Percentiles rank a stretch among this genome's conserved stretches.
Evolutionary conservation across 2,329 filamentous ascomycete species (phyloP).

Genomic region (Westerdykella aurantiaca): DNA sequence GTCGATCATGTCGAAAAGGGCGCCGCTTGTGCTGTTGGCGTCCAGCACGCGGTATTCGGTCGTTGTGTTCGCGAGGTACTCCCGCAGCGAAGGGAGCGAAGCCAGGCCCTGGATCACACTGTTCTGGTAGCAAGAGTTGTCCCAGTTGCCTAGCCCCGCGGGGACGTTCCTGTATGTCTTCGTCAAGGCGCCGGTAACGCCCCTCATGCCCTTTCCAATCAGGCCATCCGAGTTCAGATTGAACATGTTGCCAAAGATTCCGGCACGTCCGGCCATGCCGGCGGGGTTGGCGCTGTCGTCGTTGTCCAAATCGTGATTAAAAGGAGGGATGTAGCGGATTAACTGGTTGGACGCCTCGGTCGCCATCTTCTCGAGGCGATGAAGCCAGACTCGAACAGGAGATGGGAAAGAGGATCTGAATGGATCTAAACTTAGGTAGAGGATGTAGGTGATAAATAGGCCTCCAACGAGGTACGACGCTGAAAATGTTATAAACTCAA

Average conservation of each 20-base stretch:
- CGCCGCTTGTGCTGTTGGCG: conserved; percentile 44
- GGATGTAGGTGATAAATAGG: conserved; percentile 19
- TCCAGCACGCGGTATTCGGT: conserved; percentile 33
- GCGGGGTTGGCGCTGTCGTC: conserved; percentile 12
- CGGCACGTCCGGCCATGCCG: conserved; percentile 16
- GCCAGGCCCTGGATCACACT: conserved; percentile 79
- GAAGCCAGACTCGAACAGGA: conserved; percentile 43
- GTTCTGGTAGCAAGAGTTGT: conserved; percentile 98
- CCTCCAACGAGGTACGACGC: conserved; percentile 15
- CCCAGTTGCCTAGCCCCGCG: conserved; percentile 75
- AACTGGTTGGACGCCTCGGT: conserved; percentile 5
- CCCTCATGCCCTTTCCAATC: conserved; percentile 31
- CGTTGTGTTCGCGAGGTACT: conserved; percentile 51
- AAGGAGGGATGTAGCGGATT: not conserved
- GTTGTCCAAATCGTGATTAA: not conserved
- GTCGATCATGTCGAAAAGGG: conserved; percentile 61
- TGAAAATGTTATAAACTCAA: conserved; percentile 30
- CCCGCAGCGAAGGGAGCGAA: conserved; percentile 63
- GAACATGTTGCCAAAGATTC: conserved; percentile 29
- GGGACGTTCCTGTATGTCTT: conserved; percentile 31
- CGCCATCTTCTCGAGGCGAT: conserved; percentile 40
- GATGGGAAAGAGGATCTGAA: conserved; percentile 13
- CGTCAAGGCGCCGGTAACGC: conserved; percentile 34
- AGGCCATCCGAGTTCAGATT: conserved; percentile 36
- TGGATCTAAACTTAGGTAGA: conserved; percentile 25